Evolutionary conservation across 495 filamentous ascomycete species (phyloP), one percentile per base, ranked within the genome.

Genomic region (Neurospora sp.): DNA sequence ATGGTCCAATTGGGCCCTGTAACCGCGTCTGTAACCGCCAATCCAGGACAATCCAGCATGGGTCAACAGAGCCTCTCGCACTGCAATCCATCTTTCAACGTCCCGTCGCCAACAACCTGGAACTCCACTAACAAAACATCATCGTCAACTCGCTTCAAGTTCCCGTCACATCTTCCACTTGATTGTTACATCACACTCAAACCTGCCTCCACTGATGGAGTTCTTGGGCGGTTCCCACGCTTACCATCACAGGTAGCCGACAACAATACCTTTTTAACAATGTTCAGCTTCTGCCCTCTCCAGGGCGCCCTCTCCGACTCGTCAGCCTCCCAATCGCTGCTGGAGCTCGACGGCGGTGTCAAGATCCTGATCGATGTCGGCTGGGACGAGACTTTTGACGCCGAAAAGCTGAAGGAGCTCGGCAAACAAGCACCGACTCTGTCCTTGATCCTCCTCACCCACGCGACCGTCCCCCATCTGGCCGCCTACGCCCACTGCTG

Each of bases 401-500:
- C 88, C 20, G 86, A 86, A 72, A 91, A 93, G 84, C 86, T 99
- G 40, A 89, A 89, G 75, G 92, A 93, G 82, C 85, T 99, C 72
- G 96, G 74, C 78, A 96, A 93, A 84, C 93, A 95, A 82, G 88
- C 94, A 16, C 90, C 94, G 9, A 97, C 95, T 8, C 87, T 99
- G 39, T 98, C 96, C 10, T 83, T 99, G 72, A 92, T 99, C 78
- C 93, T 99, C 40, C 88, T 99, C 73, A 98, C 96, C 5, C 96
- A 99, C 79, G 92, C 96, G 69, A 98, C 94, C 3, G 88, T 92
- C 31, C 86, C 92, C 39, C 96, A 98, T 81, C 89, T 99, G 71
- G 96, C 92, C 74, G 96, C 96, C 66, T 97, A 92, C 77, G 96
- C 92, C 59, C 94, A 99, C 80, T 97, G 94, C 86, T 99, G 96